Conservation (phyloP, 2,329 filamentous ascomycete species). For the Fusarium sp. region DNA sequence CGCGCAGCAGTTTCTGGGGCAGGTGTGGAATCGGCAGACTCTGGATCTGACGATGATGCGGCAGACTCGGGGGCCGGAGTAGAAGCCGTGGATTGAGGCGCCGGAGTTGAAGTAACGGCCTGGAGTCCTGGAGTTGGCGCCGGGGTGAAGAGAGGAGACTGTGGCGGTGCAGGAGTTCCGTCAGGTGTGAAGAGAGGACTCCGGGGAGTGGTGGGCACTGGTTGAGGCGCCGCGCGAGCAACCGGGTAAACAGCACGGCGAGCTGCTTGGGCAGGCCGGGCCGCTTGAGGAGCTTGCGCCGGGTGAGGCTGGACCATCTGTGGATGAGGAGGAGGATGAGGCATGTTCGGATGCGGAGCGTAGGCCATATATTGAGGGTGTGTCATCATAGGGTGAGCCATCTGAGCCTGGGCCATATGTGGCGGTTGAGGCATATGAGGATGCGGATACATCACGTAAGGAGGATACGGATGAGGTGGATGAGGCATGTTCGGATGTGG, state of each 20-base stretch:
- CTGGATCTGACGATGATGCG: neutral
- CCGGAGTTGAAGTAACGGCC: neutral
- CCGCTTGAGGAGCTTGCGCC: neutral
- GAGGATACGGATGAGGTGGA: neutral
- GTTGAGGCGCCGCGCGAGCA: too few relatives aligned
- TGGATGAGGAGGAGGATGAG: neutral
- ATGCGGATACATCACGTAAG: neutral
- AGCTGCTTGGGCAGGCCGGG: neutral
- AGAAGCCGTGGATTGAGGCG: neutral
- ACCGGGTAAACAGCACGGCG: too few relatives aligned
- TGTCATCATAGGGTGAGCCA: neutral
- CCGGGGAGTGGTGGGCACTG: neutral
- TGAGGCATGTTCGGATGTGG: neutral
- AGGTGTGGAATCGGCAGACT: neutral
- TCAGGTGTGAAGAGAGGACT: neutral
- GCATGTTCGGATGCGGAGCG: neutral
- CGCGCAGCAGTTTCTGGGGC: neutral
- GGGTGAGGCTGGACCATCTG: neutral
- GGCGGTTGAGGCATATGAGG: neutral
- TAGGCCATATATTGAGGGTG: neutral
- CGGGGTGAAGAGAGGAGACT: slow-evolving; percentile 11
- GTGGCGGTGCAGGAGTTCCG: neutral
- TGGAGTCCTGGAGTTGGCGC: neutral
- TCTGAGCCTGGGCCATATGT: neutral
- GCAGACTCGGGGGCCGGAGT: neutral